Evolutionary conservation across 306 rosid genomes (phyloP).

Genomic region (Sindora glabra): DNA sequence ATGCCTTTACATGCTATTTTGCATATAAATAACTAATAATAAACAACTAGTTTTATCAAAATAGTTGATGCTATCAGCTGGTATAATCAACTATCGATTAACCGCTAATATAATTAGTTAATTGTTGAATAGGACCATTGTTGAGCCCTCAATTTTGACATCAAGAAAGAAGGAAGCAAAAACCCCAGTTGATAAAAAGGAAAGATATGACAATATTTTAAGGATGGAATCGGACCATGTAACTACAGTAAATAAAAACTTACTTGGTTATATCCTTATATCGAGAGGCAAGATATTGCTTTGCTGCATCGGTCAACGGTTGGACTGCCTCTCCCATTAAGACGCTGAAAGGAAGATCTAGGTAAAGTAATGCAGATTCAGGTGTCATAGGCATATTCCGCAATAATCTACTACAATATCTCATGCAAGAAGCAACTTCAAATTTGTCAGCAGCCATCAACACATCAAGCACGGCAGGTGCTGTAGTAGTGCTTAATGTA

Average conservation of each 20-base stretch:
- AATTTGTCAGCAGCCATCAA: slow-evolving; percentile 98
- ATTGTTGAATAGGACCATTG: too few relatives aligned
- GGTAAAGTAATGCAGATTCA: slow-evolving; percentile 85
- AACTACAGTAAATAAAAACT: slow-evolving; percentile 12
- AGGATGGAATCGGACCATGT: not conserved
- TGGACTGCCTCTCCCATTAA: slow-evolving; percentile 96
- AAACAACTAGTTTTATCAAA: too few relatives aligned
- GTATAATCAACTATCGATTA: too few relatives aligned
- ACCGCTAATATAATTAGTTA: too few relatives aligned
- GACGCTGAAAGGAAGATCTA: slow-evolving; percentile 91
- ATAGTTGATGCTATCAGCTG: too few relatives aligned
- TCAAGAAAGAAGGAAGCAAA: not conserved
- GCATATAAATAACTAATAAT: too few relatives aligned
- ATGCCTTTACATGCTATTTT: too few relatives aligned
- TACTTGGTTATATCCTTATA: slow-evolving; percentile 90
- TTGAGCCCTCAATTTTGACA: too few relatives aligned
- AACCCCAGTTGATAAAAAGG: not conserved
- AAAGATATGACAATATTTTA: not conserved
- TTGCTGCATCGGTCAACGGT: slow-evolving; percentile 91
- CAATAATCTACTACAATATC: slow-evolving; percentile 67
- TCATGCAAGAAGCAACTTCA: slow-evolving; percentile 98
- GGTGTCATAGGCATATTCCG: slow-evolving; percentile 81
- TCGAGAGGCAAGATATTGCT: slow-evolving; percentile 80
- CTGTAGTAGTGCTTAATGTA: slow-evolving; percentile 47
- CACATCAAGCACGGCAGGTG: slow-evolving; percentile 84